Percentiles rank a stretch among this genome's conserved stretches.
These are phyloP conservation scores for Lecanicillium sp. DNA, from an alignment of 2,329 filamentous ascomycete species.

Conservation along the genomic window DNA sequence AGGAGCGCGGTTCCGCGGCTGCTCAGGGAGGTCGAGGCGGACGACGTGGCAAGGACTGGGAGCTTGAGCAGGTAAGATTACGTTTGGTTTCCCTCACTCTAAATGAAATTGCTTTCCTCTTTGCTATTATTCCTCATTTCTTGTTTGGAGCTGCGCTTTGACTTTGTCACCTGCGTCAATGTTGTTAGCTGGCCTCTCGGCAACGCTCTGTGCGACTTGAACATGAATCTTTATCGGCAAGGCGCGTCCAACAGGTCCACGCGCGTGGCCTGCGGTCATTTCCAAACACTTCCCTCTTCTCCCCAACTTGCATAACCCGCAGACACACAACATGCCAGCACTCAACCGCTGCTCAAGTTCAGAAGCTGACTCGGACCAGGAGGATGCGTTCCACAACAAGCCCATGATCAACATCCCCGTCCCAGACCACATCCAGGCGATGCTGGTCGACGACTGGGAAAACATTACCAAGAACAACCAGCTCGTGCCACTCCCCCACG, in stretches of 20 bases:
- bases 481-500: conserved; percentile 75
- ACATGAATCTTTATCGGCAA: too few species aligned
- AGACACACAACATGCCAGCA: too few species aligned
- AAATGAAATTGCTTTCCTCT: conserved; percentile 6
- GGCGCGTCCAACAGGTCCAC: too few species aligned
- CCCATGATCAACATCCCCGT: conserved; percentile 81
- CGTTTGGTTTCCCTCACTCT: too few species aligned
- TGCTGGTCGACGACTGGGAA: conserved; percentile 97
- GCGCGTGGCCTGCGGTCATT: too few species aligned
- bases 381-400: conserved; percentile 76
- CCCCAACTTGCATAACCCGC: too few species aligned
- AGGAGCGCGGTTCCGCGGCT: conserved; percentile 60
- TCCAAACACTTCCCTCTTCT: conserved; percentile 8
- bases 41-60: conserved; percentile 69
- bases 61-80: conserved; percentile 68
- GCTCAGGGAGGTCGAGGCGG: conserved; percentile 58
- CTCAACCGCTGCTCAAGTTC: too few species aligned
- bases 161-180: too few species aligned
- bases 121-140: conserved; percentile 12
- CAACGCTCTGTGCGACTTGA: too few species aligned
- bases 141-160: too few species aligned
- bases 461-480: conserved; percentile 94
- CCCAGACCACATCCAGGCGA: conserved; percentile 81
- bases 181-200: too few species aligned
- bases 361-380: conserved; percentile 40